These are phyloP conservation scores for Desmodesmus armatus DNA, from an alignment of 139 green algal species.

Conservation along the genomic window DNA sequence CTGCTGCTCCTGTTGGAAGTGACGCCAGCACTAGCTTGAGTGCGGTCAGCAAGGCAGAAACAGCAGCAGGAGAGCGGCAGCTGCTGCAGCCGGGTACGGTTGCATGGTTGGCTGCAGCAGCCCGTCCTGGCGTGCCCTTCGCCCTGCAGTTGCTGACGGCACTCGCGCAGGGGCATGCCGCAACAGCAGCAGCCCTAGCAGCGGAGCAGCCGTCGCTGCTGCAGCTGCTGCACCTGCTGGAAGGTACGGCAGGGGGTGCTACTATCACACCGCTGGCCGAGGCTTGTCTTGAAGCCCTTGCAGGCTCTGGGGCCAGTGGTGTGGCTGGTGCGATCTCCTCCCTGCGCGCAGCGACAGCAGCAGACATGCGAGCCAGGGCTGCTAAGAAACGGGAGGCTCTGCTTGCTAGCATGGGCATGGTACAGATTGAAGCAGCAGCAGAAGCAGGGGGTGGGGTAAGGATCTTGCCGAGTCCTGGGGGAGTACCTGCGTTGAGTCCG, in stretches of 20 bases:
- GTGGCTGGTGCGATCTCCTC: slow-evolving; percentile 14
- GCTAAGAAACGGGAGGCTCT: slow-evolving; percentile 52
- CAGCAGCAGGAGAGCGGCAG: slow-evolving; percentile 1
- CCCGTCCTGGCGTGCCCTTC: slow-evolving; percentile 55
- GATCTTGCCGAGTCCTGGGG: slow-evolving; percentile 19
- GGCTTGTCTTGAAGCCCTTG: slow-evolving; percentile 61
- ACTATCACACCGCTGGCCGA: slow-evolving; percentile 64
- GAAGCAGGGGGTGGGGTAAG: background rate
- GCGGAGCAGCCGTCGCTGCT: slow-evolving; percentile 50
- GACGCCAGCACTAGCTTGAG: too few relatives aligned
- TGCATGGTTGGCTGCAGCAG: slow-evolving; percentile 52
- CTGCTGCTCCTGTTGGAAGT: too few relatives aligned
- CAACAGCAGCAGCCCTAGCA: slow-evolving; percentile 22
- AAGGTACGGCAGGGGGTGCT: slow-evolving; percentile 52
- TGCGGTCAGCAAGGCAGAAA: too few relatives aligned
- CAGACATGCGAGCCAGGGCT: slow-evolving; percentile 42
- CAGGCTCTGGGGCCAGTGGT: slow-evolving; percentile 3
- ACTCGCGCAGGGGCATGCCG: slow-evolving; percentile 50
- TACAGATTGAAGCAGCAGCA: background rate
- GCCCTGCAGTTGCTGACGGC: slow-evolving; percentile 59
- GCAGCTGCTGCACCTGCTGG: slow-evolving; percentile 68
- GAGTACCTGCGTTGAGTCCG: slow-evolving; percentile 40
- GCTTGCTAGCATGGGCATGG: slow-evolving; percentile 61
- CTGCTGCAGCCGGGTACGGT: slow-evolving; percentile 20
- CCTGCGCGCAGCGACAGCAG: slow-evolving; percentile 52